Evolutionary conservation across 176 grass and related monocot species (phyloP), one percentile per base, ranked within the genome.

Genomic region (Elymus sibiricus): DNA sequence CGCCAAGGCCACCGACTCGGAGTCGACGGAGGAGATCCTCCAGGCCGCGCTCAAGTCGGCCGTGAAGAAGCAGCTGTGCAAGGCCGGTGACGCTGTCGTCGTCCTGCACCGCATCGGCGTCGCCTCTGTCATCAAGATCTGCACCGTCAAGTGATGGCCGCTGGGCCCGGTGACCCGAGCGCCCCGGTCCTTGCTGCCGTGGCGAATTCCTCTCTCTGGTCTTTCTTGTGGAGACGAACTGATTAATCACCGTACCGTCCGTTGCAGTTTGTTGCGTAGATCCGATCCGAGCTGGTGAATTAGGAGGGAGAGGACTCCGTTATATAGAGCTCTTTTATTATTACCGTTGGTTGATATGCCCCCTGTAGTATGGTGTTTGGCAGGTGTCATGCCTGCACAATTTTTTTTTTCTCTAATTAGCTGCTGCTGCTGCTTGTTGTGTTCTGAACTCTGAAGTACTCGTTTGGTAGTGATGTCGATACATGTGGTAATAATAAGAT

Each of bases 41-140:
- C 76, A 85, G 62, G 95, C 93, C 2, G 95, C 95, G 1, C 61
- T 98, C 38, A 95, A 91, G 79, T 72, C 70, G 1, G 95, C 93
- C 1, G 87, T 95, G 12, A 51, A 80, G 87, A 98, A 85, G 86
- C 47, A 86, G 61, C 42, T 98, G 22, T 98, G 95, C 87, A 93
- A 93, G 69, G 84, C 95, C 1, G 95, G 95, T 0, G 95, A 98
- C 8, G 71, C 95, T 0, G 60, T 98, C 4, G 95, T 98, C 24
- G 95, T 83, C 55, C 87, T 98, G 1, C 95, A 98, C 65, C 91
- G 95, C 24, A 98, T 98, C 0, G 95, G 95, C 5, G 74, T 91
- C 7, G 95, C 95, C 3, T 98, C 95, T 5, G 95, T 98, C 78
- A 95, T 98, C 78, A 98, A 98, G 93, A 98, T 98, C 69, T 98